Evolutionary conservation across 2,329 filamentous ascomycete species (phyloP).

Genomic region (Colletotrichum cuscutae): DNA sequence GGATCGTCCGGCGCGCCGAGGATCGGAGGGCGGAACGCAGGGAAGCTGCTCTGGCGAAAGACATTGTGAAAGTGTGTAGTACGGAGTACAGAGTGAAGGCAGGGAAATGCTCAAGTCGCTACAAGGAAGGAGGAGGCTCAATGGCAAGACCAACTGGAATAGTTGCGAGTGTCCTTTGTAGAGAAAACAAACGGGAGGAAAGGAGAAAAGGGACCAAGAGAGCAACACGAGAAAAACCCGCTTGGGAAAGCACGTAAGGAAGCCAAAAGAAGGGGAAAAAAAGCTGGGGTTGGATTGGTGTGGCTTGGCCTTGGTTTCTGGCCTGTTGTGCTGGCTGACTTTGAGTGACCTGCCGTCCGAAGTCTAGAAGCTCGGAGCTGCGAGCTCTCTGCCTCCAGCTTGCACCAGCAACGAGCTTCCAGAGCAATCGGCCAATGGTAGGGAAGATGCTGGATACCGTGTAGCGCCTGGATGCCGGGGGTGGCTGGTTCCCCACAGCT

Average conservation of each 20-base stretch:
- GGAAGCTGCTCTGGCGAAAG: conserved; percentile 27
- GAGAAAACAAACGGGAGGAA: neutral
- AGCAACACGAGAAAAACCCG: neutral
- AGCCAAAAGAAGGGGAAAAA: conserved; percentile 12
- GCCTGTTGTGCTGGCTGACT: neutral
- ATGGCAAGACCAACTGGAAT: conserved; percentile 2
- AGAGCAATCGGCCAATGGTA: conserved; percentile 19
- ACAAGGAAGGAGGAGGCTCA: neutral
- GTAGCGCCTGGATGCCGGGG: conserved; percentile 21
- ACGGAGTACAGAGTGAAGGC: neutral
- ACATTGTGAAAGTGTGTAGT: conserved; percentile 4
- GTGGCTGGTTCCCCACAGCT: conserved; percentile 25
- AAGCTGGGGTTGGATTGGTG: neutral
- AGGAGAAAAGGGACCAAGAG: neutral
- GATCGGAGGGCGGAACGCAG: conserved; percentile 30
- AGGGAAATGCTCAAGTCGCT: neutral
- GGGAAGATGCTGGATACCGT: conserved; percentile 7
- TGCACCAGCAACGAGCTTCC: conserved; percentile 19
- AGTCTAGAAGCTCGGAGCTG: conserved; percentile 34
- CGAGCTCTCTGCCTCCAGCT: conserved; percentile 19
- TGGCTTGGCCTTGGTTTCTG: neutral
- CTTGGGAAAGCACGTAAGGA: neutral
- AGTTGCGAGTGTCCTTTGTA: conserved; percentile 1
- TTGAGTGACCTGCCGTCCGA: conserved; percentile 24
- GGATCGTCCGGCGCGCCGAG: conserved; percentile 32